Base-by-base conservation (phyloP, 2,329 filamentous ascomycete species). In the Botrytis hyacinthi region DNA sequence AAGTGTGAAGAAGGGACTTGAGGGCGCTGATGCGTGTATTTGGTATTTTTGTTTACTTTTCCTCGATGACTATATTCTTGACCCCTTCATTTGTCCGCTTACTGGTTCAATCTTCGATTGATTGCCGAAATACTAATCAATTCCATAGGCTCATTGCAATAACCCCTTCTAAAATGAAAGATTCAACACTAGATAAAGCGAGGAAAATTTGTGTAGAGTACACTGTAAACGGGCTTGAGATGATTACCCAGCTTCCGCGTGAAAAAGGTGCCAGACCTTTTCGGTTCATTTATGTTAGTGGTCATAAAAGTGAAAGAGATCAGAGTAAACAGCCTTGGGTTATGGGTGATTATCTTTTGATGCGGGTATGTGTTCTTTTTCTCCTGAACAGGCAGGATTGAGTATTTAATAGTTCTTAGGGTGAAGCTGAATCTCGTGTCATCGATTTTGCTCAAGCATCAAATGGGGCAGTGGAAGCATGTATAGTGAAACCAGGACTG, bases 241-340 rank as follows among this genome's bases (percentile, higher is more conserved):
- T 81, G 0, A 81, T 86, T 3, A n/a, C 54, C 2, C 32, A 68
- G 51, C 63, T 69, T 35, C 32, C 61, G 3, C 77, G 79, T 10
- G n/a, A 29, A 9, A 76, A 81, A 12, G 22, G 68, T 3, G 77
- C 0, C 70, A 71, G 26, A 61, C 84, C 85, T 0, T 80, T 87
- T 48, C 83, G 83, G 1, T 87, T 87, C 73, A 68, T 87, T 3
- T 87, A 87, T 76, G 82, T 85, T 74, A 88, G 86, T 75, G 87
- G 86, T 3, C 76, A 80, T 2, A 80, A 78, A 1, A 81, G 82
- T 3, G 82, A 84, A 75, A 82, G 85, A 1, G 86, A 88, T 65
- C 84, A 81, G 32, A 82, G 77, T 20, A 84, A 86, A 78, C 85
- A 80, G 70, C 83, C 82, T 1, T 77, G 74, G 74, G 76, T 83